A percentile compares a stretch with the other conserved stretches of the same genome.
Evolutionary conservation across 805 yeast species (phyloP).

Genomic region (Millerozyma acaciae): DNA sequence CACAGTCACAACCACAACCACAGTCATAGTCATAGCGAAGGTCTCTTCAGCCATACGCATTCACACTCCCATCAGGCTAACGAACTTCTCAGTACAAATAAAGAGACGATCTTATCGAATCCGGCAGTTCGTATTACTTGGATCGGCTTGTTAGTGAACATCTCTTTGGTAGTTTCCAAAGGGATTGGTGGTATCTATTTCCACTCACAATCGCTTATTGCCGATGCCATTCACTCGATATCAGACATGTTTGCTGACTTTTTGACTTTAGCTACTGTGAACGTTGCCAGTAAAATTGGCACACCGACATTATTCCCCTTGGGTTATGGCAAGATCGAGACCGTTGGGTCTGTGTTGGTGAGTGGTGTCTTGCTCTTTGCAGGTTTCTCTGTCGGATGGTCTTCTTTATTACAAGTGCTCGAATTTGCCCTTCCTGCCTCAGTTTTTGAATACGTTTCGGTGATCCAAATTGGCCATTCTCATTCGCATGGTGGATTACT

Average conservation of each 20-base stretch:
- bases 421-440: constrained; percentile 66
- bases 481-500: constrained; percentile 43
- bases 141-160: constrained; percentile 81
- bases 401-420: constrained; percentile 63
- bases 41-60: constrained; percentile 31
- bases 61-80: constrained; percentile 45
- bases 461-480: constrained; percentile 46
- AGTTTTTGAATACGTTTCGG: constrained; percentile 50
- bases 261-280: constrained; percentile 83
- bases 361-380: constrained; percentile 80
- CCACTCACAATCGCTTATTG: constrained; percentile 91
- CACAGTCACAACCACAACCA: constrained; percentile 8
- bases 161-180: constrained; percentile 81
- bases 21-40: constrained; percentile 12
- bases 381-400: constrained; percentile 88
- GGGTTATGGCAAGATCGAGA: constrained; percentile 92
- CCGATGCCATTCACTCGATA: constrained; percentile 92
- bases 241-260: constrained; percentile 89
- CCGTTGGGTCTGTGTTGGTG: constrained; percentile 87
- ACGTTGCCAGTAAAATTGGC: constrained; percentile 56
- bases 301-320: constrained; percentile 68
- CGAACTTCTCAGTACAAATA: constrained; percentile 30
- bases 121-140: constrained; percentile 93
- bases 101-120: constrained; percentile 38
- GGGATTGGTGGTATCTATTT: constrained; percentile 86